A percentile compares a stretch with the other conserved stretches of the same genome.
Evolutionary conservation across 306 rosid species (phyloP).

Genomic region (Trifolium subterraneum): DNA sequence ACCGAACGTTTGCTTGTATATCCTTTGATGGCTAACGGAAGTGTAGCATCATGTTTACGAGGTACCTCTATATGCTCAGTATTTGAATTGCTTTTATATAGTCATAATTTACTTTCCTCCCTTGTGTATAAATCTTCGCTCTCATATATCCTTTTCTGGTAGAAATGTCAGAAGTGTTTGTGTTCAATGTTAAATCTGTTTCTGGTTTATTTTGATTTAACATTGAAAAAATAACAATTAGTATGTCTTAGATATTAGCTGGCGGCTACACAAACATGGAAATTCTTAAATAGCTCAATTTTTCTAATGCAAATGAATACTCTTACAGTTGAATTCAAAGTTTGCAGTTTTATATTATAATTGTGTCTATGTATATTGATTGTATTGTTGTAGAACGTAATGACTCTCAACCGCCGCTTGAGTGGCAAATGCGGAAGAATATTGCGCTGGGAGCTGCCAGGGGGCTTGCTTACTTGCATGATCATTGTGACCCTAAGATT

Average conservation of each 20-base stretch:
- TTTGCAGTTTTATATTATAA: conserved; percentile 5
- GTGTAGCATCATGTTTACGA: conserved; percentile 96
- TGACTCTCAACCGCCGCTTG: conserved; percentile 65
- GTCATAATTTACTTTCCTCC: conserved; percentile 17
- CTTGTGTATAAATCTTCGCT: neutral
- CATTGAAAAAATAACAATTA: neutral
- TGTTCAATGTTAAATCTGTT: neutral
- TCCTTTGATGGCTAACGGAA: conserved; percentile 91
- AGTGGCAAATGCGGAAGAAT: conserved; percentile 65
- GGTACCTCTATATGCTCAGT: conserved; percentile 51
- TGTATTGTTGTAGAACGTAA: conserved; percentile 61
- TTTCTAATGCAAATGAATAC: conserved; percentile 28
- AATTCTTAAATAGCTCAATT: conserved; percentile 30
- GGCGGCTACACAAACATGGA: neutral
- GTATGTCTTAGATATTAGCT: neutral
- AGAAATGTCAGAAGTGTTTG: neutral
- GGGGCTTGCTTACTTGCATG: conserved; percentile 95
- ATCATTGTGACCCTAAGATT: conserved; percentile 95
- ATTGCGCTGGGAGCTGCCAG: conserved; percentile 90
- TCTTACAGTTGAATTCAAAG: conserved; percentile 3
- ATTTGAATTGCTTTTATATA: conserved; percentile 31
- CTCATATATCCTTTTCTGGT: neutral
- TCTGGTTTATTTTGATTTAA: neutral
- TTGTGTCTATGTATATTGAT: conserved; percentile 30
- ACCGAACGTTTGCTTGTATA: conserved; percentile 95